Percentiles rank a stretch among this genome's conserved stretches.
Evolutionary conservation across 164 flowering plant genomes (phyloP).

Genomic region (Annona cherimola): DNA sequence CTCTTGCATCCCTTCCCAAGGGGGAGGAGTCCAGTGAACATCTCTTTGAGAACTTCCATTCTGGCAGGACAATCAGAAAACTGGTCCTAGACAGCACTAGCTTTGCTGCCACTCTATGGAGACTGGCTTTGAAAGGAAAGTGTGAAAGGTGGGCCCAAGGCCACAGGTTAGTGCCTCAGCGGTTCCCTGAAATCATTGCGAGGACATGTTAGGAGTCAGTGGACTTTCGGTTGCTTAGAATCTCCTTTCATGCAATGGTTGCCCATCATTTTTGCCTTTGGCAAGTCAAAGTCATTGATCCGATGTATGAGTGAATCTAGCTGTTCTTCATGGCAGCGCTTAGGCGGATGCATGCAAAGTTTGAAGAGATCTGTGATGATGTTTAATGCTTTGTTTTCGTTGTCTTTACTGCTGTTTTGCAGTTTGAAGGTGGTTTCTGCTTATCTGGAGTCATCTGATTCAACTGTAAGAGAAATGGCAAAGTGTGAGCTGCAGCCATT

Average conservation of each 20-base stretch:
- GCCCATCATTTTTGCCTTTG: too few species aligned
- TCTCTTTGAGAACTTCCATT: slow-evolving; percentile 81
- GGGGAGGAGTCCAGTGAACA: slow-evolving; percentile 54
- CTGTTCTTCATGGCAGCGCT: not conserved
- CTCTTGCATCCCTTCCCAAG: slow-evolving; percentile 62
- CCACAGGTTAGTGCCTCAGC: slow-evolving; percentile 61
- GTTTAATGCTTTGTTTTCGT: not conserved
- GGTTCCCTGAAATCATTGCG: not conserved
- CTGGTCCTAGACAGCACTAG: slow-evolving; percentile 67
- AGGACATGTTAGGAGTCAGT: not conserved
- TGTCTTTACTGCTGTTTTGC: slow-evolving; percentile 13
- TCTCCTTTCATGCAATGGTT: too few species aligned
- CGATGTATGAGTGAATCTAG: not conserved
- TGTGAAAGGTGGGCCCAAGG: slow-evolving; percentile 69
- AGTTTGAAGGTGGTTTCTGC: slow-evolving; percentile 74
- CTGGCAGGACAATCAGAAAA: slow-evolving; percentile 83
- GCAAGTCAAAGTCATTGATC: too few species aligned
- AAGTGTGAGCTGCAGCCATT: slow-evolving; percentile 59
- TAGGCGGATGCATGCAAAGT: too few species aligned
- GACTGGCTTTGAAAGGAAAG: slow-evolving; percentile 64
- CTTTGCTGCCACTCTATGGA: slow-evolving; percentile 76
- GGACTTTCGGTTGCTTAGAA: too few species aligned
- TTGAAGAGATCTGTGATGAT: not conserved
- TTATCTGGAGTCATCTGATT: slow-evolving; percentile 60
- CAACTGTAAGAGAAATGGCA: slow-evolving; percentile 36